phyloP scores from a whole-genome alignment of 192 early-diverging fungal genomes.

The Coemansia sp. region DNA sequence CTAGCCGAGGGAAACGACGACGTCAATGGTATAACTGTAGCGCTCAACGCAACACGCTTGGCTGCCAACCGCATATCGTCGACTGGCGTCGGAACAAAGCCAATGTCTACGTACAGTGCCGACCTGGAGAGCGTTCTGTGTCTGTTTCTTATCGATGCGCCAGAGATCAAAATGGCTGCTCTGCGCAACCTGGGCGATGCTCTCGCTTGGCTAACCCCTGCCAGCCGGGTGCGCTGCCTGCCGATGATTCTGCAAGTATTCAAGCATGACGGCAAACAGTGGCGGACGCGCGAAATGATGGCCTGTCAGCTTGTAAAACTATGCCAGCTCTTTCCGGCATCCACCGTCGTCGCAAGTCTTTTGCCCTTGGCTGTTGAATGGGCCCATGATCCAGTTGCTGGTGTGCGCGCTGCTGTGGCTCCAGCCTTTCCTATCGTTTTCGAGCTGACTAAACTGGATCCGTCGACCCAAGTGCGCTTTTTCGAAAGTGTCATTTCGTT shows the following conservation, averaged over 20 bases:
- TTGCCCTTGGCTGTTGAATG: conserved; percentile 64
- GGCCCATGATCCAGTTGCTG: conserved; percentile 58
- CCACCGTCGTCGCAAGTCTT: conserved; percentile 62
- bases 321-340: conserved; percentile 61
- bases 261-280: conserved; percentile 65
- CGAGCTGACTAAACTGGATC: conserved; percentile 49
- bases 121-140: conserved; percentile 51
- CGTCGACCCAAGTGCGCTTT: conserved; percentile 37
- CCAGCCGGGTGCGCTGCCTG: conserved; percentile 64
- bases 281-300: conserved; percentile 72
- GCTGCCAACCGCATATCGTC: conserved; percentile 22
- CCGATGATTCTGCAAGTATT: conserved; percentile 67
- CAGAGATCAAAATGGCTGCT: conserved; percentile 69
- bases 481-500: conserved; percentile 55
- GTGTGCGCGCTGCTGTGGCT: conserved; percentile 56
- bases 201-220: conserved; percentile 60
- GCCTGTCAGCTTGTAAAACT: conserved; percentile 64
- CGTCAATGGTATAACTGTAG: background rate
- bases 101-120: conserved; percentile 16
- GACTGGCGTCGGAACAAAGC: background rate
- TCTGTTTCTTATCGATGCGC: conserved; percentile 49
- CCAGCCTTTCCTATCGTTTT: conserved; percentile 47
- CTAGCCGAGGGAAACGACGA: conserved; percentile 13
- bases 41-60: conserved; percentile 5
- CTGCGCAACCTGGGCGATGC: conserved; percentile 67